Conservation (phyloP, 768 basidiomycete genomes). For the Obba rivulosa region DNA sequence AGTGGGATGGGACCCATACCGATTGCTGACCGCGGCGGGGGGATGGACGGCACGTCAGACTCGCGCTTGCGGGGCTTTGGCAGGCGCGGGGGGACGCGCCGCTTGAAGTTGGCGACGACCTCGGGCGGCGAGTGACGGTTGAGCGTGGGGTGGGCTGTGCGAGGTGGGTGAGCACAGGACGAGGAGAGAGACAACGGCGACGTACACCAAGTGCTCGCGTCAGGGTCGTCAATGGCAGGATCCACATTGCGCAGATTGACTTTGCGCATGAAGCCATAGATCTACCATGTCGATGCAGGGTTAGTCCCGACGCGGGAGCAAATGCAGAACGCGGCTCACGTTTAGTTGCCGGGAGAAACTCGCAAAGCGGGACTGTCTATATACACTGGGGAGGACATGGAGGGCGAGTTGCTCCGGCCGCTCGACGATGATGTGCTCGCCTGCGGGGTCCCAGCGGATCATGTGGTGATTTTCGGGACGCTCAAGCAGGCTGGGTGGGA, state of each 20-base stretch:
- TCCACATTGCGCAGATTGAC: slow-evolving; percentile 94
- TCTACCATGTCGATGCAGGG: slow-evolving; percentile 42
- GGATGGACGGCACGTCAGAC: slow-evolving; percentile 57
- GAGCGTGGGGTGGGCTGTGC: slow-evolving; percentile 81
- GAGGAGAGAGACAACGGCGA: slow-evolving; percentile 18
- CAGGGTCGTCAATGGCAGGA: slow-evolving; percentile 91
- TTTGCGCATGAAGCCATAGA: slow-evolving; percentile 98
- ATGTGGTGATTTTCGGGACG: slow-evolving; percentile 92
- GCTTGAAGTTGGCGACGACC: slow-evolving; percentile 91
- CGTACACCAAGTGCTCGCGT: slow-evolving; percentile 96
- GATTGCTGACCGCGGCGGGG: slow-evolving; percentile 72
- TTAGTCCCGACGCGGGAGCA: slow-evolving; percentile 20
- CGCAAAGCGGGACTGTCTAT: slow-evolving; percentile 94
- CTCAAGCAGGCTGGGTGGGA: slow-evolving; percentile 63
- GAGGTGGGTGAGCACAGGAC: background rate
- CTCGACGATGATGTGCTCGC: slow-evolving; percentile 94
- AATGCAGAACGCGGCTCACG: slow-evolving; percentile 45
- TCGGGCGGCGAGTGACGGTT: slow-evolving; percentile 87
- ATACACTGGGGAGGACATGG: slow-evolving; percentile 89
- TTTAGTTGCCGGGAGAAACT: slow-evolving; percentile 98
- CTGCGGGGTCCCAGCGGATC: slow-evolving; percentile 94
- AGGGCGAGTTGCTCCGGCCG: slow-evolving; percentile 89
- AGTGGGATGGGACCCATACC: slow-evolving; percentile 66
- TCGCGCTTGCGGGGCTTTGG: slow-evolving; percentile 85
- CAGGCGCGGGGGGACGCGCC: slow-evolving; percentile 88